These are phyloP conservation scores for Chionographis japonica DNA, from an alignment of 106 monocot species.

Conservation along the genomic window DNA sequence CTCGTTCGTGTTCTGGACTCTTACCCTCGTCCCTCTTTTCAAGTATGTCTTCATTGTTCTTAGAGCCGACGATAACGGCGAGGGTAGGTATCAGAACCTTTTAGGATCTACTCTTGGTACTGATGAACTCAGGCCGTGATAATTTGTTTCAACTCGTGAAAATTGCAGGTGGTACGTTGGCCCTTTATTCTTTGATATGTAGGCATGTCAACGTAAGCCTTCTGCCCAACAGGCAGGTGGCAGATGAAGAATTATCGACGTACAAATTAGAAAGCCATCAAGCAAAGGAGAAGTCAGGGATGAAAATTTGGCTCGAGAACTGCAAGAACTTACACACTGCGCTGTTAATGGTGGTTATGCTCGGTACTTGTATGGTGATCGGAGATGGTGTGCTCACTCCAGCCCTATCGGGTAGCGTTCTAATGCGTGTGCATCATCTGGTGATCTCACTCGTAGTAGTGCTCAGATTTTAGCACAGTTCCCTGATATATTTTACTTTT, in stretches of 20 bases:
- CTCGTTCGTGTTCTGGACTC: slow-evolving; percentile 49
- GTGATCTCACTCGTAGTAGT: neutral
- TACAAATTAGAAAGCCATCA: slow-evolving; percentile 34
- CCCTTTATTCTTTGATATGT: slow-evolving; percentile 45
- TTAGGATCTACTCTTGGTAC: neutral
- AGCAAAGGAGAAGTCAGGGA: slow-evolving; percentile 11
- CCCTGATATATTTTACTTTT: neutral
- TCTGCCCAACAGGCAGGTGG: slow-evolving; percentile 42
- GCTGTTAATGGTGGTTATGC: slow-evolving; percentile 38
- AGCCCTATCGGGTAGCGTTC: slow-evolving; percentile 30
- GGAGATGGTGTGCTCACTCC: slow-evolving; percentile 52
- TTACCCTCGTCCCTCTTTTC: slow-evolving; percentile 40
- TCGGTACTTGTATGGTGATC: slow-evolving; percentile 57
- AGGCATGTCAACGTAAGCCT: slow-evolving; percentile 51
- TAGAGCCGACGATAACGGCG: slow-evolving; percentile 49
- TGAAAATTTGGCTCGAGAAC: slow-evolving; percentile 33
- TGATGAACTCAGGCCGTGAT: neutral
- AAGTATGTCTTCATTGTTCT: slow-evolving; percentile 54
- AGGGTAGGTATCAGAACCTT: slow-evolving; percentile 12
- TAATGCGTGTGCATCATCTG: neutral
- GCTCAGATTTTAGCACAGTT: neutral
- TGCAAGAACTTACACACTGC: slow-evolving; percentile 34
- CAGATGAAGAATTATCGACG: slow-evolving; percentile 50
- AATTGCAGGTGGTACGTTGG: slow-evolving; percentile 51
- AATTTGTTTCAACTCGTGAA: neutral